Evolutionary conservation across 1,139 yeast genomes (phyloP).

Genomic region (Sugiyamaella grinbergsii): DNA sequence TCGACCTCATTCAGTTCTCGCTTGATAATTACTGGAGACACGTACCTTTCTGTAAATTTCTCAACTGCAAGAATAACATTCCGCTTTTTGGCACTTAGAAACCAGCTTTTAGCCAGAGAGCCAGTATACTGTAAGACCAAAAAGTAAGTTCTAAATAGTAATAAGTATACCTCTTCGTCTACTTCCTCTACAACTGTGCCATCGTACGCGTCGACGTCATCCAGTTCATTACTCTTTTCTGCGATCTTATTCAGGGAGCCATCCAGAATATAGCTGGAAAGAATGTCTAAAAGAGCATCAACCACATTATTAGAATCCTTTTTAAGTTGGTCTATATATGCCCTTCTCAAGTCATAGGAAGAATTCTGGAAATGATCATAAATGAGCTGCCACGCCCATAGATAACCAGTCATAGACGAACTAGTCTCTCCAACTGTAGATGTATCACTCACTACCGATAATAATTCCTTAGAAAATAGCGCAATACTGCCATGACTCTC

Average conservation of each 20-base stretch:
- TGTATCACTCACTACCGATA: slow-evolving; percentile 36
- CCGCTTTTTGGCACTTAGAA: slow-evolving; percentile 58
- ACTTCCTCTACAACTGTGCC: slow-evolving; percentile 22
- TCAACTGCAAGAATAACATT: slow-evolving; percentile 62
- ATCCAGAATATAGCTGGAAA: slow-evolving; percentile 24
- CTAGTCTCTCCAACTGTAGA: slow-evolving; percentile 27
- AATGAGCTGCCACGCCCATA: slow-evolving; percentile 73
- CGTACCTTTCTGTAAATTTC: slow-evolving; percentile 57
- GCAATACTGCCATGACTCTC: slow-evolving; percentile 24
- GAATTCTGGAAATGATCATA: slow-evolving; percentile 66
- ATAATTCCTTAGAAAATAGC: slow-evolving; percentile 37
- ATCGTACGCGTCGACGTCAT: slow-evolving; percentile 19
- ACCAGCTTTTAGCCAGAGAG: slow-evolving; percentile 73
- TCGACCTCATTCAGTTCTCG: slow-evolving; percentile 60
- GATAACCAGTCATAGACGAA: slow-evolving; percentile 41
- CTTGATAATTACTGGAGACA: slow-evolving; percentile 66
- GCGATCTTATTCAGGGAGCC: slow-evolving; percentile 14
- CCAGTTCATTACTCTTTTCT: slow-evolving; percentile 19
- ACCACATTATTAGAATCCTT: slow-evolving; percentile 49
- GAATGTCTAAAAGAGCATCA: slow-evolving; percentile 39
- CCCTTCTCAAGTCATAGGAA: slow-evolving; percentile 61
- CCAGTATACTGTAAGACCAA: slow-evolving; percentile 62
- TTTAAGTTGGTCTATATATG: slow-evolving; percentile 60
- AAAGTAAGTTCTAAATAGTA: slow-evolving; percentile 58
- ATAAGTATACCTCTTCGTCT: slow-evolving; percentile 39